A percentile compares a stretch with the other conserved stretches of the same genome.
Conservation (phyloP, 768 basidiomycete species). For the Lentinula guzmanii region DNA sequence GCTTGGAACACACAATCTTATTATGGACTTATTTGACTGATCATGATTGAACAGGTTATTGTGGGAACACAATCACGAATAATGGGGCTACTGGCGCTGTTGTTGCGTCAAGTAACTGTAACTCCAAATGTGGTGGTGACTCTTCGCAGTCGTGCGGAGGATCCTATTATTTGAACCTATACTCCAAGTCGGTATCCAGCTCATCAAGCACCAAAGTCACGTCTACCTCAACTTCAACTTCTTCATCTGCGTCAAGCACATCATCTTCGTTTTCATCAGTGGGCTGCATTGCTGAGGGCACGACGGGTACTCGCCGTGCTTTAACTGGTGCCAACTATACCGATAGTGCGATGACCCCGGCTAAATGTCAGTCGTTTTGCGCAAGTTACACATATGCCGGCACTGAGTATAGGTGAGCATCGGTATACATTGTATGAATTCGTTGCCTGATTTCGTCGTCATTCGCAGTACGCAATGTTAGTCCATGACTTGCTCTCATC, state of each 20-base stretch:
- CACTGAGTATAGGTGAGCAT: constrained; percentile 18
- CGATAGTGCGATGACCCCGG: constrained; percentile 23
- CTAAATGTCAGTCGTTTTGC: constrained; percentile 24
- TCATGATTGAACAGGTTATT: constrained; percentile 13
- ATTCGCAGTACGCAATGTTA: background rate
- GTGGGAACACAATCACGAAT: constrained; percentile 17
- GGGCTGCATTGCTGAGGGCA: constrained; percentile 28
- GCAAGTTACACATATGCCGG: constrained; percentile 23
- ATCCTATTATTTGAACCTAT: no score
- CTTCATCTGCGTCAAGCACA: background rate
- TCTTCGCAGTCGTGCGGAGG: background rate
- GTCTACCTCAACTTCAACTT: no score
- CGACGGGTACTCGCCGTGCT: constrained; percentile 20
- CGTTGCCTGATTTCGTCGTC: background rate
- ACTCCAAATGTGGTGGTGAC: constrained; percentile 15
- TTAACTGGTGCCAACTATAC: constrained; percentile 21
- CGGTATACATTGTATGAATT: background rate
- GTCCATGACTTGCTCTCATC: background rate
- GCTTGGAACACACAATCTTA: no score
- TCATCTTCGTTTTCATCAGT: background rate
- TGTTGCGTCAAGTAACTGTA: constrained; percentile 12
- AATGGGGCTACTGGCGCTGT: constrained; percentile 18
- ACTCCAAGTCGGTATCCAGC: no score
- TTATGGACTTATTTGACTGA: background rate
- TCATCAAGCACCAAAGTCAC: no score